phyloP scores from a whole-genome alignment of 2,329 filamentous ascomycete species.

The Dendryphion nanum region DNA sequence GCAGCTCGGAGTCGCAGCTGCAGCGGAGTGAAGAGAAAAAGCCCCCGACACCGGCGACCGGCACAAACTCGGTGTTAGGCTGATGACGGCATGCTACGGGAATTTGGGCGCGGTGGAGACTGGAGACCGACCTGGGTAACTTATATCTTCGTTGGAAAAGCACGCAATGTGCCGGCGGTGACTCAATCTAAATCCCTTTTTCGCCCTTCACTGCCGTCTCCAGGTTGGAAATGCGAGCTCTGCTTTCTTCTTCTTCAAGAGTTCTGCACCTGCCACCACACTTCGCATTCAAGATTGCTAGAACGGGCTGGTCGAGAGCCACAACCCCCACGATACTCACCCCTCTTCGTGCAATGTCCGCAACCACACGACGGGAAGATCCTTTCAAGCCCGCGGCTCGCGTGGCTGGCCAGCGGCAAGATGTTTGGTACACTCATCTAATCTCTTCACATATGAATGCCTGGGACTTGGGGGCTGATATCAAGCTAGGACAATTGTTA shows the following conservation, averaged over 20 bases:
- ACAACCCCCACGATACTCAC: conserved; percentile 13
- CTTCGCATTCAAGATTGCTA: background rate
- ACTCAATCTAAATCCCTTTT: background rate
- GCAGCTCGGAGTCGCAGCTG: background rate
- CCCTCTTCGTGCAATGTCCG: conserved; percentile 35
- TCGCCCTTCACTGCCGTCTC: background rate
- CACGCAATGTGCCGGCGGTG: conserved; percentile 23
- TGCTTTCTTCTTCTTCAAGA: conserved; percentile 8
- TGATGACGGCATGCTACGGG: conserved; percentile 29
- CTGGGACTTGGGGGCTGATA: no score
- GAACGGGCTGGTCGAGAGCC: no score
- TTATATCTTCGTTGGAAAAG: conserved; percentile 8
- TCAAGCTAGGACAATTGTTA: conserved; percentile 59
- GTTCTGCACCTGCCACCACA: background rate
- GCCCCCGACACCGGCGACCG: background rate
- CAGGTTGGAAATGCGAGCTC: conserved; percentile 9
- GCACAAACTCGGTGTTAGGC: conserved; percentile 7
- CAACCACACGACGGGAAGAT: conserved; percentile 33
- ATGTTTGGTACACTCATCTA: conserved; percentile 52
- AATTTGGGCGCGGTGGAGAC: background rate
- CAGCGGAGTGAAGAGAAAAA: no score
- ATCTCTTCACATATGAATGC: background rate
- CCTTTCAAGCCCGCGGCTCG: conserved; percentile 55
- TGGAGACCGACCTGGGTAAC: background rate
- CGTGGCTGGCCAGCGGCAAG: conserved; percentile 55